Evolutionary conservation across 2,329 filamentous ascomycete genomes (phyloP).

Genomic region (Colletotrichum coccodes): DNA sequence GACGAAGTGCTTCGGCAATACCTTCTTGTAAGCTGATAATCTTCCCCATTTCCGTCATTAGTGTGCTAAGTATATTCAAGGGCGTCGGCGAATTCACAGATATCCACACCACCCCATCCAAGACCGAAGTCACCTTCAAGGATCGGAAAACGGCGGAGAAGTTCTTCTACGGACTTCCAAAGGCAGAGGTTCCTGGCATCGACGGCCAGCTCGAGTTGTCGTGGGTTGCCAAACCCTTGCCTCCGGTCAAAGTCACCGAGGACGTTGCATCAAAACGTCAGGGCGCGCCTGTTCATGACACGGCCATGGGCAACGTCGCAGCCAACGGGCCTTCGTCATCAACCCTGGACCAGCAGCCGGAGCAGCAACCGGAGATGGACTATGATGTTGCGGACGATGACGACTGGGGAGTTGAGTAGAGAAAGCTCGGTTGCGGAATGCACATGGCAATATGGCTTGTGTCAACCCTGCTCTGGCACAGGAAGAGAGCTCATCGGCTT

Average conservation of each 20-base stretch:
- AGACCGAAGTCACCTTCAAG: conserved; percentile 70
- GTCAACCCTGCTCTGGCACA: too few species aligned
- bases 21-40: conserved; percentile 66
- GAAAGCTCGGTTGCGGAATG: neutral
- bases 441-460: neutral
- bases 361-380: conserved; percentile 56
- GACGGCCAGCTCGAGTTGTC: conserved; percentile 70
- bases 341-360: conserved; percentile 38
- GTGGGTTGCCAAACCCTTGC: conserved; percentile 62
- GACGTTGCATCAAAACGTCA: neutral
- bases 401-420: conserved; percentile 50
- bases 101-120: conserved; percentile 58
- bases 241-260: conserved; percentile 35
- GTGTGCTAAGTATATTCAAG: conserved; percentile 45
- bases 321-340: conserved; percentile 31
- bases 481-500: neutral
- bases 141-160: conserved; percentile 78
- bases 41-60: neutral
- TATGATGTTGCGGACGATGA: conserved; percentile 65
- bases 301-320: conserved; percentile 23
- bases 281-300: conserved; percentile 29
- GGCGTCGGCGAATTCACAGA: conserved; percentile 71
- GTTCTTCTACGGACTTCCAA: conserved; percentile 68
- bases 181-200: conserved; percentile 69
- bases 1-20: conserved; percentile 79